Base-by-base conservation (phyloP, 441 rosid species). In the Aquilaria agallochum region DNA sequence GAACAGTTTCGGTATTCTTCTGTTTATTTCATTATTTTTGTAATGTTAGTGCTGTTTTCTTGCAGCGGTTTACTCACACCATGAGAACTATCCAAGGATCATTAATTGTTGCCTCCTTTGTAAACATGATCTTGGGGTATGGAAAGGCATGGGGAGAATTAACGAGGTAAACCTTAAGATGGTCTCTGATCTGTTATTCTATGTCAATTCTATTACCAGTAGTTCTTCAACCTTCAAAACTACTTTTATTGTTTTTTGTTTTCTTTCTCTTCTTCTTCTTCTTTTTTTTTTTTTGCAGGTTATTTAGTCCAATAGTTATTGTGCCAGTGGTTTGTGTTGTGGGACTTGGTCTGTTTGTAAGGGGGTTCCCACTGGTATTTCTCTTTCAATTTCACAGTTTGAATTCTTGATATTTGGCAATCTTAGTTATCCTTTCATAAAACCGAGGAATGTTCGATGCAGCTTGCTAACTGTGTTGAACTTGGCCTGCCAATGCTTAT, bases 1-100 rank as follows among this genome's bases (percentile, higher is more conserved):
- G 32, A 32, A 20, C 20, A 58, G 52, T 58, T 34, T 69, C 40
- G 32, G 45, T 64, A 13, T 50, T 57, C 15, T 40, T 30, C 12
- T 20, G 20, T 14, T 51, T 33, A 12, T 31, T 44, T 56, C 49
- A 64, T 63, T 51, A 15, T 5, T 52, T 45, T 70, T 47, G 34
- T 65, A 36, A 36, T 36, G 2, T 36, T 20, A 47, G 7, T 53
- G 54, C 44, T 70, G 56, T 31, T 65, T 78, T 77, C 82, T 67
- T 79, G 78, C 84, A 93, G 97, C 80, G 91, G 70, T 93, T 93
- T 68, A 67, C 61, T 36, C 83, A 72, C 71, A 77, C 78, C 5
- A 91, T 94, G 49, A 84, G 99, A 78, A 87, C 96, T 20, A 79
- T 94, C 69, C 99, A 91, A 72, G 99, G 99, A 64, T 87, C 97